Evolutionary conservation across 768 basidiomycete species (phyloP).

Genomic region (Harrya chromipes): DNA sequence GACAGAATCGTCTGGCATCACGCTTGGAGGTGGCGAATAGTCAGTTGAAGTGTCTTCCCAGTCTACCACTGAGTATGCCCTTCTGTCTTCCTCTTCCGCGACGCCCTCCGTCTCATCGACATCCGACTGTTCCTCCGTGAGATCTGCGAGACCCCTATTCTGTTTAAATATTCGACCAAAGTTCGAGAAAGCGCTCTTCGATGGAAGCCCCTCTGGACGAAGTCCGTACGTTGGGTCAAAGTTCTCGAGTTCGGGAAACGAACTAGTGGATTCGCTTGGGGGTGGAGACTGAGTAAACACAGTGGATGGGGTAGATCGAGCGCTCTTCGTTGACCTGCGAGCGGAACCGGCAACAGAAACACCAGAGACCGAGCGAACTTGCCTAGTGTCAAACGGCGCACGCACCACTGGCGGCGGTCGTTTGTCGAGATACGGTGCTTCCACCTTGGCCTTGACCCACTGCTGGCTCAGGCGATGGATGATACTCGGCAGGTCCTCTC

Average conservation of each 20-base stretch:
- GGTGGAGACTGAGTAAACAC: slow-evolving; percentile 15
- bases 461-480: slow-evolving; percentile 95
- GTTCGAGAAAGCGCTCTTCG: slow-evolving; percentile 74
- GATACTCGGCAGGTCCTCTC: slow-evolving; percentile 94
- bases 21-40: slow-evolving; percentile 44
- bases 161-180: slow-evolving; percentile 73
- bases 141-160: slow-evolving; percentile 71
- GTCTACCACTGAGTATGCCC: slow-evolving; percentile 61
- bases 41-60: slow-evolving; percentile 63
- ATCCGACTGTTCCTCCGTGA: slow-evolving; percentile 61
- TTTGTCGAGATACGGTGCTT: slow-evolving; percentile 80
- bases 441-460: slow-evolving; percentile 93
- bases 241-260: slow-evolving; percentile 60
- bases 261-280: slow-evolving; percentile 22
- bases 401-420: slow-evolving; percentile 37
- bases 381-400: slow-evolving; percentile 35
- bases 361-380: slow-evolving; percentile 42
- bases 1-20: slow-evolving; percentile 40
- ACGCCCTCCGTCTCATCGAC: slow-evolving; percentile 39
- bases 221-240: slow-evolving; percentile 97
- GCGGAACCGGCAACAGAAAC: slow-evolving; percentile 36
- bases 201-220: slow-evolving; percentile 86
- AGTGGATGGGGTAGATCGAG: slow-evolving; percentile 17
- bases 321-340: slow-evolving; percentile 23
- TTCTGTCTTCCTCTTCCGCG: slow-evolving; percentile 33